phyloP scores from a whole-genome alignment of 495 filamentous ascomycete species.

The Aspergillus conjunctus region DNA sequence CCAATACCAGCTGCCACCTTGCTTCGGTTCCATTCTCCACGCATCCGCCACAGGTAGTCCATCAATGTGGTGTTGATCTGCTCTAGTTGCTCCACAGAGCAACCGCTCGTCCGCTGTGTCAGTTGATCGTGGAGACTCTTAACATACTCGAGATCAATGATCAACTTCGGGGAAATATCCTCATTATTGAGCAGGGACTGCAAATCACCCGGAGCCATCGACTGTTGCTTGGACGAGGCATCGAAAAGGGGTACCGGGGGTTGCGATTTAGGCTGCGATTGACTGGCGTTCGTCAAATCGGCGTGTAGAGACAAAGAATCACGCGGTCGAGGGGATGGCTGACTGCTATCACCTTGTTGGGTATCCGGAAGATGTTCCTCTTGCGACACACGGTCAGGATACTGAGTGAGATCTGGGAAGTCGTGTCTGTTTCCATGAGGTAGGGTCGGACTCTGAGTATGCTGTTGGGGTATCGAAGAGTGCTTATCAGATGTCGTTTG shows the following conservation, averaged over 20 bases:
- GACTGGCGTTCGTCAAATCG: slow-evolving; percentile 38
- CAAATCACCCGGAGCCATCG: slow-evolving; percentile 38
- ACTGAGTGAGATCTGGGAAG: slow-evolving; percentile 41
- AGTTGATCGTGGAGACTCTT: slow-evolving; percentile 59
- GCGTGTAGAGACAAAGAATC: slow-evolving; percentile 23
- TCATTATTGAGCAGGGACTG: slow-evolving; percentile 50
- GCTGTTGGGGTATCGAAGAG: slow-evolving; percentile 50
- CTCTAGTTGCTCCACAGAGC: slow-evolving; percentile 90
- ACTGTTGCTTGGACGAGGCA: slow-evolving; percentile 33
- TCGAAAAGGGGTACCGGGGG: slow-evolving; percentile 53
- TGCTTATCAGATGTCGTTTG: slow-evolving; percentile 74
- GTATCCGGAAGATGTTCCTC: slow-evolving; percentile 52
- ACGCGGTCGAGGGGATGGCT: slow-evolving; percentile 35
- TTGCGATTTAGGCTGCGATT: slow-evolving; percentile 46
- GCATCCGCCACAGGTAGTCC: slow-evolving; percentile 79
- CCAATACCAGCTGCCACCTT: slow-evolving; percentile 62
- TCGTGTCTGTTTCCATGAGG: slow-evolving; percentile 35
- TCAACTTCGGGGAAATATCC: slow-evolving; percentile 45
- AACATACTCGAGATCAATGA: slow-evolving; percentile 60
- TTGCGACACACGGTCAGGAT: slow-evolving; percentile 46
- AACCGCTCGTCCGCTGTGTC: slow-evolving; percentile 69
- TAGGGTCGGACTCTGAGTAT: slow-evolving; percentile 59
- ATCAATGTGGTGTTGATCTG: slow-evolving; percentile 89
- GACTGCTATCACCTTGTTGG: slow-evolving; percentile 47
- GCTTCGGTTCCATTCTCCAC: slow-evolving; percentile 79